Base-by-base conservation (phyloP, 2,329 filamentous ascomycete species). In the Calcarisporium arbuscula region DNA sequence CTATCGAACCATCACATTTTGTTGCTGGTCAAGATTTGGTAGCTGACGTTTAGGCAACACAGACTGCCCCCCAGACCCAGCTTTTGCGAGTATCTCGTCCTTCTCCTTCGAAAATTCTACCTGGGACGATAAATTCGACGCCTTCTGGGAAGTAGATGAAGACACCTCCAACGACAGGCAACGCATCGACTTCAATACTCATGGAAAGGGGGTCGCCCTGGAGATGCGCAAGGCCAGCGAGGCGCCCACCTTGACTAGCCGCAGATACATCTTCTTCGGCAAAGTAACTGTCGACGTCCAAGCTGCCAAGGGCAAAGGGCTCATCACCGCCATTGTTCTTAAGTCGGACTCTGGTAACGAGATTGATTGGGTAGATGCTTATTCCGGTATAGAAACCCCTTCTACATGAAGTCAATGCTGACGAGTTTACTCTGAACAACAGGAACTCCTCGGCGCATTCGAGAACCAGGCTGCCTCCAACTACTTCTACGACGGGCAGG, bases 261-360 rank as follows among this genome's bases (percentile, higher is more conserved):
- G 80, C 46, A 86, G 81, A 70, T 90, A 90, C 62, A 81, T 92
- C 53, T 87, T 92, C 79, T 92, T 88, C 51, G 85, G 85, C 35
- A 77, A 75, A 46, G 77, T 87, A 41, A 77, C 83, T 28, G 76
- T 82, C 34, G 70, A 72, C 16, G 65, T 87, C 57, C 80, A 83
- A 54, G 74, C 82, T 9, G 81, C 84, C 16, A 72, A 80, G 3
- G 85, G 85, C 4, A 70, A 68, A 2, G 85, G 85, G 29, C 83
- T 90, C 40, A 80, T 92, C 42, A 88, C 82, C 58, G 83, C 81
- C 37, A 68, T 83, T 8, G 81, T 90, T 16, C 60, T 92, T 44
- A 80, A 86, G 58, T 88, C 82, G 1, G 84, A 90, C 52, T 74
- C 76, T 45, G 66, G 88, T 19, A 84, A 92, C 28, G 85, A 92